phyloP scores from a whole-genome alignment of 345 rosid species.

The Eucalyptus fibrosa region DNA sequence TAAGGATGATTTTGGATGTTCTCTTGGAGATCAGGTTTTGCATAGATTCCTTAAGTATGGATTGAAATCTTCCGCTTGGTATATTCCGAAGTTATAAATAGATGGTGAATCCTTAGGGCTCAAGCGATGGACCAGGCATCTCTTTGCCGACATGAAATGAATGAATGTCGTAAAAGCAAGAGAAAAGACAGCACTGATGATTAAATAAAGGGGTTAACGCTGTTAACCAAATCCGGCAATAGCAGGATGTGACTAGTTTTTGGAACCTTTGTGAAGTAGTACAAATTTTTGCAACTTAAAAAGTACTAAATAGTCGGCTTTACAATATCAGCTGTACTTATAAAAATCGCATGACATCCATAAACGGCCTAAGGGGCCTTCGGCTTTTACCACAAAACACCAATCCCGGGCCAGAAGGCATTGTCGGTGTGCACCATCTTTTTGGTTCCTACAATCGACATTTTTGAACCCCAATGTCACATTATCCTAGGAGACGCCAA shows the following conservation, averaged over 20 bases:
- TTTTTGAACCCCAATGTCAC: background rate
- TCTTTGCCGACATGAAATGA: background rate
- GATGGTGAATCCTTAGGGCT: background rate
- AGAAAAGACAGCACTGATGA: background rate
- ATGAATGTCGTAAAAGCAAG: background rate
- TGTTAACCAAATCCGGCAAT: background rate
- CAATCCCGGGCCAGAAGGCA: background rate
- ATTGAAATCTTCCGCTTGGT: background rate
- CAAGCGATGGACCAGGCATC: background rate
- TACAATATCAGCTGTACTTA: background rate
- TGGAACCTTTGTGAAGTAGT: background rate
- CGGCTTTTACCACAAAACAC: conserved; percentile 70
- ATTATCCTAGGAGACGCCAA: background rate
- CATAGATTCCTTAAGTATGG: background rate
- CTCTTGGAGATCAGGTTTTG: background rate
- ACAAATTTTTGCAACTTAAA: background rate
- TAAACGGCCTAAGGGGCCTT: conserved; percentile 4
- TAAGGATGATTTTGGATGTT: background rate
- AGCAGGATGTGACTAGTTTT: background rate
- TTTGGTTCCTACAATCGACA: background rate
- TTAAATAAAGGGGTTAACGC: background rate
- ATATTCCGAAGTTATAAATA: background rate
- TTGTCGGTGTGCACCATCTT: background rate
- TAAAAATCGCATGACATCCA: background rate
- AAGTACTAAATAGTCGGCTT: background rate